Conservation (phyloP, 83 land plant species). For the Thuja plicata region DNA sequence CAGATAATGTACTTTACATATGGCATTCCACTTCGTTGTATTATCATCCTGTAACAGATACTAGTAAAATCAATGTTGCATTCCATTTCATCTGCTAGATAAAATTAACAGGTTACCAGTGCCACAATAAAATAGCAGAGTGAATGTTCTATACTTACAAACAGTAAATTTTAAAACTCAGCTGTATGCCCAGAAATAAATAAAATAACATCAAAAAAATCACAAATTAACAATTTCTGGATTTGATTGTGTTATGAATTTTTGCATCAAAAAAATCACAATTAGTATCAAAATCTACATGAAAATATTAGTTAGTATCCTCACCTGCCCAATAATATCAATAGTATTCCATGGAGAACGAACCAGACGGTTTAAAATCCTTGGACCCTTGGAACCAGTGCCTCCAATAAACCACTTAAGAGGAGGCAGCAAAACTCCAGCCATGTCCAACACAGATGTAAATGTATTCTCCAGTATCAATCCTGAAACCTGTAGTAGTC, state of each 20-base stretch:
- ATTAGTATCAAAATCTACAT: background rate
- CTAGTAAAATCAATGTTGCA: background rate
- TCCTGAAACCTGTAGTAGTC: constrained; percentile 69
- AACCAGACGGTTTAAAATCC: constrained; percentile 78
- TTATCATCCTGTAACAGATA: background rate
- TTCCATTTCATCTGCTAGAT: background rate
- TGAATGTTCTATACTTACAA: background rate
- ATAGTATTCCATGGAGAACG: constrained; percentile 97
- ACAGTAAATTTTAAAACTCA: background rate
- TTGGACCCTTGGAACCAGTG: constrained; percentile 62
- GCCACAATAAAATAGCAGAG: background rate
- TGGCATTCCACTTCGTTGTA: background rate
- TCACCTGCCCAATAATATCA: constrained; percentile 79
- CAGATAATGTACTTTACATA: background rate
- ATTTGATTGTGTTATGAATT: no score
- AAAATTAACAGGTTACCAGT: background rate
- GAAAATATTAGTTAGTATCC: background rate
- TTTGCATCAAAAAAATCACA: no score
- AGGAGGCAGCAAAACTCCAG: constrained; percentile 85
- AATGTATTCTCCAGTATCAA: constrained; percentile 95
- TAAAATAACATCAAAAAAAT: background rate
- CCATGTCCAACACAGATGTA: constrained; percentile 97
- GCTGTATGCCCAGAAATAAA: background rate
- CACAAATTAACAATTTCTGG: no score
- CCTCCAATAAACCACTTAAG: constrained; percentile 93